Percentiles rank a stretch among this genome's conserved stretches.
These are phyloP conservation scores for Chlorella sp. DNA, from an alignment of 139 green algal genomes.

Conservation along the genomic window DNA sequence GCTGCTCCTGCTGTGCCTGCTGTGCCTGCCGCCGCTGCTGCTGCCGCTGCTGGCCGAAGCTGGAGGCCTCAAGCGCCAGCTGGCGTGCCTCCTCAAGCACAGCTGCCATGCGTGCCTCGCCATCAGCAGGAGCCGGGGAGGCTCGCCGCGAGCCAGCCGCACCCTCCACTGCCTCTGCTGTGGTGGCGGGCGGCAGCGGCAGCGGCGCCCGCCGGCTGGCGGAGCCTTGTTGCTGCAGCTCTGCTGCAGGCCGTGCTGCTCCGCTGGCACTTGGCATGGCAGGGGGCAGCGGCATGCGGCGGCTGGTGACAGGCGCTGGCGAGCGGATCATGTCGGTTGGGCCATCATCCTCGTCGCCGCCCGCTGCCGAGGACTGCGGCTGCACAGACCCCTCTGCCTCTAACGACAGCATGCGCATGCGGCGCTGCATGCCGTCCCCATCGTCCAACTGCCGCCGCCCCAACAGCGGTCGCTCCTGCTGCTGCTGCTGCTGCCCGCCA, in stretches of 20 bases:
- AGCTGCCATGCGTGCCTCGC: neutral
- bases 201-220: neutral
- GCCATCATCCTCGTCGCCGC: neutral
- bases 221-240: neutral
- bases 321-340: constrained; percentile 19
- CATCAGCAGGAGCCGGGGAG: neutral
- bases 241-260: neutral
- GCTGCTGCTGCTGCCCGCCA: neutral
- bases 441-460: neutral
- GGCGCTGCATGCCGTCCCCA: neutral
- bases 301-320: constrained; percentile 19
- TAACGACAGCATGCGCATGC: constrained; percentile 29
- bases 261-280: neutral
- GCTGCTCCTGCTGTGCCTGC: constrained; percentile 2
- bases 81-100: neutral
- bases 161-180: neutral
- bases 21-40: neutral
- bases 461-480: constrained; percentile 1
- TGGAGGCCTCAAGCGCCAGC: neutral
- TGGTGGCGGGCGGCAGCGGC: neutral
- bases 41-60: neutral
- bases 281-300: neutral
- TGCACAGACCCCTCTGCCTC: constrained; percentile 21
- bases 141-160: neutral
- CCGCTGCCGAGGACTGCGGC: neutral